Evolutionary conservation across 2,329 filamentous ascomycete genomes (phyloP), one percentile per base, ranked within the genome.

Genomic region (Aspergillus awamori): DNA sequence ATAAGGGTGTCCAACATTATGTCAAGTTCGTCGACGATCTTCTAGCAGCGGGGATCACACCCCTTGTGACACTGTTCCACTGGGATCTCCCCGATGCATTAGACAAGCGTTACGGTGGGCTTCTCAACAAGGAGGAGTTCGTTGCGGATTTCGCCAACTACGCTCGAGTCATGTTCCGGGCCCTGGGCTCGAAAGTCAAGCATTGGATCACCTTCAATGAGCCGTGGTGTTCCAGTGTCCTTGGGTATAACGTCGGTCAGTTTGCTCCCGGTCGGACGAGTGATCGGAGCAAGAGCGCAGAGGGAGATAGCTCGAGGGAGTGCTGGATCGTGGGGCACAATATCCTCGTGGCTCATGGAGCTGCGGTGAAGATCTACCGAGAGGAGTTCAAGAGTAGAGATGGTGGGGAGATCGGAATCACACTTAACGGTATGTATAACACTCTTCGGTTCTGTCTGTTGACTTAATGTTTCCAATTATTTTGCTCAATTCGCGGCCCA

Each of bases 141-240:
- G 87, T 90, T 2, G 84, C 88, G 61, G 92, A 96, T 79, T 96
- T 87, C 73, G 88, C 89, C 68, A 81, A 89, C 77, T 96, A 93
- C 73, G 89, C 92, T 8, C 87, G 89, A 63, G 82, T 92, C 51
- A 82, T 92, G 70, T 96, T 93, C 80, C 83, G 89, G 73, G 86
- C 87, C 1, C 83, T 96, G 59, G 84, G 84, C 53, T 85, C 87
- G 57, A 89, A 88, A 76, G 91, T 93, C 71, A 92, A 92, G 81
- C 84, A 91, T 78, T 96, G 92, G 92, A 91, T 93, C 76, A 95
- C 91, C 26, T 92, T 94, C 80, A 95, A 95, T 75, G 92, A 96
- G 81, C 92, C 92, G 3, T 95, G 90, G 87, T 96, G 91, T 79
- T 91, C 87, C 65, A 87, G 89, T 56, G 88, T 95, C 63, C 83